Evolutionary conservation across 2,329 filamentous ascomycete genomes (phyloP), one percentile per base, ranked within the genome.

Genomic region (Capronia coronata): DNA sequence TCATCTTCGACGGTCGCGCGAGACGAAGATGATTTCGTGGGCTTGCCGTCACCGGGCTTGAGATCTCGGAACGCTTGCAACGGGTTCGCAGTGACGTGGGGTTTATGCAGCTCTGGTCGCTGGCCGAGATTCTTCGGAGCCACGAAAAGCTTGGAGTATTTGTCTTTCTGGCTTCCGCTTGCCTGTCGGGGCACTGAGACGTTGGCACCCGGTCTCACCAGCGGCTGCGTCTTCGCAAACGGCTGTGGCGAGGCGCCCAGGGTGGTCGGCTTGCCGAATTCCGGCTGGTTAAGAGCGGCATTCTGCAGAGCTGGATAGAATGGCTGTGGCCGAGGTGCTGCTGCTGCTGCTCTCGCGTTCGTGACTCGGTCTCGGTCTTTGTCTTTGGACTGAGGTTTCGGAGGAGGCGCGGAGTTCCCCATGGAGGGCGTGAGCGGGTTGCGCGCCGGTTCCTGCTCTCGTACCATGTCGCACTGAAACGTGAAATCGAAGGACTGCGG

Each of bases 191-290:
- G 55, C 35, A 52, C 54, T 1, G 52, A 51, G 22, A 45, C 43
- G 37, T 52, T 57, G 10, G 59, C 55, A 38, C 62, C 25, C 13
- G 60, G 62, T 48, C 72, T 67, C 51, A 76, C 47, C 22, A 55
- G 75, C 49, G 78, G 75, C 72, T 66, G 53, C 71, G 65, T 22
- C 63, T 63, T 55, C 66, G 72, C 61, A 62, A 68, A 58, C 54
- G 75, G 67, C 62, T 74, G 71, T 56, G 66, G 22, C 56, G 58
- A 41, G 59, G 63, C 41, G 27, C 76, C 69, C 49, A 82, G 65
- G 13, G 78, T 76, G 54, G 77, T 80, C 1, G 79, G 70, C 58
- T 76, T 75, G 44, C 79, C 79, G 60, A 82, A 83, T 59, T 80
- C 72, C 32, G 75, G 70, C 25, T 70, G 46, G n/a, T 19, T 40